Evolutionary conservation across 495 filamentous ascomycete genomes (phyloP), one percentile per base, ranked within the genome.

Genomic region (Aspergillus steynii): DNA sequence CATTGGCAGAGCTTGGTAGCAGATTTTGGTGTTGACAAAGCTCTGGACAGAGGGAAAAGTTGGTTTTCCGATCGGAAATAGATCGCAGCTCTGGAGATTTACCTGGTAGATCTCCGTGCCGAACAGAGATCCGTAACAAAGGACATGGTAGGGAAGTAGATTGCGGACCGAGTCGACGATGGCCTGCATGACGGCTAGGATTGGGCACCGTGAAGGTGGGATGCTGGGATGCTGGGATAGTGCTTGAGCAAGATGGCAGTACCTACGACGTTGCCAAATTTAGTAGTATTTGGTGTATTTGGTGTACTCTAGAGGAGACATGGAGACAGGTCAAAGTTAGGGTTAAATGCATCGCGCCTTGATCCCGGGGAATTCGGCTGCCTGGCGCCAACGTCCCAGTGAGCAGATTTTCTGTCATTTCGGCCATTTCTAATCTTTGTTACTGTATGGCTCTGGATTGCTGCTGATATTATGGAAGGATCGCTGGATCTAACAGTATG

Each of bases 1-100:
- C 52, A 73, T 70, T 0, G 84, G 80, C 5, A 85, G 74, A 2
- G 71, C 66, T 46, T 68, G 59, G 66, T 70, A 82, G 64, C 71
- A 77, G 9, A 86, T 61, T 50, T 83, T 85, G 4, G 80, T 83
- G 64, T 83, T 78, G 58, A 83, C 57, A 51, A 85, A 85, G 67
- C 70, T 78, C 68, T 85, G 63, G 20, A n/a, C 27, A 57, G 15
- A 59, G 49, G 26, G 26, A 10, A 53, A 25, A 14, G 4, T 2
- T 42, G 1, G 14, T 8, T 14, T 37, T 42, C 37, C 37, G 37
- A 10, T 42, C 37, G 37, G 37, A 42, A 14, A 42, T 1, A 14
- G 14, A 14, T 42, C 37, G 37, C 37, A 12, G 37, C 37, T 14
- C 12, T 15, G 9, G 37, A 20, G 37, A 42, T 10, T 31, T 56